These are phyloP conservation scores for Chrysoporthe cubensis DNA, from an alignment of 2,329 filamentous ascomycete genomes.

Conservation along the genomic window DNA sequence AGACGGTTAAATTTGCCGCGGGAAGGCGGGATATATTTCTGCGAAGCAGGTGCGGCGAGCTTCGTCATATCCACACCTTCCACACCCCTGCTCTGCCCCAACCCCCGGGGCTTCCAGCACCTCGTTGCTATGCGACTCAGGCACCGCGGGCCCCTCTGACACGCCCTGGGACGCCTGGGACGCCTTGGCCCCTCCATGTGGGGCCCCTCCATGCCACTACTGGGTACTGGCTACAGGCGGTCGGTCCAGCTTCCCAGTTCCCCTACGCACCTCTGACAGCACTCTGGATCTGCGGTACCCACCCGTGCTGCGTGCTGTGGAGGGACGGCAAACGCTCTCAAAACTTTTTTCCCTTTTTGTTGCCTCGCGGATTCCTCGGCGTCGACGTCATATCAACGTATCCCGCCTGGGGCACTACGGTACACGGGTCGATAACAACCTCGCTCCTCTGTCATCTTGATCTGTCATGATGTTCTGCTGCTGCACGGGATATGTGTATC, in stretches of 20 bases:
- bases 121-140: slow-evolving; percentile 4
- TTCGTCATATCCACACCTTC: neutral
- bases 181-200: slow-evolving; percentile 2
- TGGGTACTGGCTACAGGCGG: too few species aligned
- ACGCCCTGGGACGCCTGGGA: neutral
- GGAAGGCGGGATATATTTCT: slow-evolving; percentile 16
- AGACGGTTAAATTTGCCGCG: slow-evolving; percentile 2
- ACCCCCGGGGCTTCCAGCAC: neutral
- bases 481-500: neutral
- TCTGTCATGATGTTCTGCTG: too few species aligned
- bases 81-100: neutral
- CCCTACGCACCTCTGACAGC: neutral
- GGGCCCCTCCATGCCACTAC: neutral
- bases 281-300: neutral
- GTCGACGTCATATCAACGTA: slow-evolving; percentile 3
- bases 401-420: neutral
- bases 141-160: neutral
- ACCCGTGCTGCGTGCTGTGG: neutral
- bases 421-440: neutral
- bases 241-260: too few species aligned
- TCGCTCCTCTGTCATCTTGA: neutral
- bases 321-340: neutral
- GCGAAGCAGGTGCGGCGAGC: neutral
- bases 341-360: neutral
- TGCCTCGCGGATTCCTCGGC: slow-evolving; percentile 1